Percentiles rank a stretch among this genome's conserved stretches.
Evolutionary conservation across 2,329 filamentous ascomycete genomes (phyloP).

Genomic region (Rosellinia necatrix): DNA sequence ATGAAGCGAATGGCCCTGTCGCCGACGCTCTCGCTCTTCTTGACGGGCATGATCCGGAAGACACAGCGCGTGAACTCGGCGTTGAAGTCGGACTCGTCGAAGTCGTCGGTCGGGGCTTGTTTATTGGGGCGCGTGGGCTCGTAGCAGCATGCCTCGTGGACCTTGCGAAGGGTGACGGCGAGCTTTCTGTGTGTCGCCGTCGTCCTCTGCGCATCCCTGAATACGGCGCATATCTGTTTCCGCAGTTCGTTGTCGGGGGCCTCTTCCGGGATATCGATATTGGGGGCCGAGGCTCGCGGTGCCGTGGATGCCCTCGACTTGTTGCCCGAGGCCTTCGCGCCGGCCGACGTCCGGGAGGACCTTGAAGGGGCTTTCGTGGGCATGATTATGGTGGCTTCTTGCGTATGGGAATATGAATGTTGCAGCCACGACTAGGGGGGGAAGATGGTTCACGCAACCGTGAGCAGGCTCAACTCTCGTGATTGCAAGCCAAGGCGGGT

Average conservation of each 20-base stretch:
- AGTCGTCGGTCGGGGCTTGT: constrained; percentile 61
- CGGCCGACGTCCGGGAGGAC: constrained; percentile 51
- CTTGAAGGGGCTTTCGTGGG: constrained; percentile 54
- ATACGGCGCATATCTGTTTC: constrained; percentile 72
- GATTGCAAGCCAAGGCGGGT: no score
- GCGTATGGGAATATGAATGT: no score
- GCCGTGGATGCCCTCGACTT: constrained; percentile 50
- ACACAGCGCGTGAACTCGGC: constrained; percentile 82
- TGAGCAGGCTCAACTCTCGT: no score
- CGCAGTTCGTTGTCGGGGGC: constrained; percentile 72
- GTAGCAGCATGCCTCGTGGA: constrained; percentile 84
- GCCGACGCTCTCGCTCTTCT: constrained; percentile 87
- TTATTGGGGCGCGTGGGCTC: constrained; percentile 61
- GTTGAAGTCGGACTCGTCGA: constrained; percentile 87
- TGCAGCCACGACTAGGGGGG: no score
- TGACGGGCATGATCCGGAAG: constrained; percentile 79
- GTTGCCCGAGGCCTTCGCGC: constrained; percentile 46
- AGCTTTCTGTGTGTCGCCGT: constrained; percentile 90
- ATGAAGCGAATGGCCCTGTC: constrained; percentile 86
- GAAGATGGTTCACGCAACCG: no score
- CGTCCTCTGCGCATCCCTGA: constrained; percentile 83
- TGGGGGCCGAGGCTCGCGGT: constrained; percentile 53
- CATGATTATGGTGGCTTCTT: constrained; percentile 44
- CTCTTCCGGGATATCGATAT: constrained; percentile 68
- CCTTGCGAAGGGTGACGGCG: constrained; percentile 82